Percentiles rank a stretch among this genome's conserved stretches.
phyloP scores from a whole-genome alignment of 1,284 basidiomycete genomes.

The Rhodofomes roseus region DNA sequence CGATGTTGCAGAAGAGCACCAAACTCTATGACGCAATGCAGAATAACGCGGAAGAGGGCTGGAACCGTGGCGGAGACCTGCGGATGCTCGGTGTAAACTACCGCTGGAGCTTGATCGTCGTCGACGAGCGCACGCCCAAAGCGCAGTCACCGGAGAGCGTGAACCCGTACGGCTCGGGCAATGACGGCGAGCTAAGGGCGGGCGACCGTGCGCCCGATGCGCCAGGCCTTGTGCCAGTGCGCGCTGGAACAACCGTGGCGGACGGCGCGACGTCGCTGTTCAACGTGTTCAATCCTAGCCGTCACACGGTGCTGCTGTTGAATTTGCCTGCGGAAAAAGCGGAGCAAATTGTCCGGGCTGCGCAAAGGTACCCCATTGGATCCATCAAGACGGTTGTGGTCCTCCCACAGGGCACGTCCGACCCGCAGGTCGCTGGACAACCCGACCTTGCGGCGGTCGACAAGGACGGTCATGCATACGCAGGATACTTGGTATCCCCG shows the following conservation, averaged over 20 bases:
- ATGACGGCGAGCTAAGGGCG: slow-evolving; percentile 14
- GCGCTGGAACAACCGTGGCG: background rate
- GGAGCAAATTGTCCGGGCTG: background rate
- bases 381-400: background rate
- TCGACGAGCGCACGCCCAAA: slow-evolving; percentile 30
- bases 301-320: slow-evolving; percentile 28
- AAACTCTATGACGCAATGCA: background rate
- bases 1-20: slow-evolving; percentile 20
- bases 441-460: background rate
- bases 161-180: background rate
- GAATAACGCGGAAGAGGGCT: background rate
- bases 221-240: slow-evolving; percentile 23
- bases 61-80: slow-evolving; percentile 22
- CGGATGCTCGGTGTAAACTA: slow-evolving; percentile 34
- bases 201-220: slow-evolving; percentile 33
- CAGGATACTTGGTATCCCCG: background rate
- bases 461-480: background rate
- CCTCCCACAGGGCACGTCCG: background rate
- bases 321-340: background rate
- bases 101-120: slow-evolving; percentile 18
- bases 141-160: background rate
- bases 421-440: background rate
- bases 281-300: slow-evolving; percentile 16
- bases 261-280: slow-evolving; percentile 20
- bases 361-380: slow-evolving; percentile 17